These are phyloP conservation scores for Camelina sativa DNA, from an alignment of 345 rosid genomes.

Conservation along the genomic window DNA sequence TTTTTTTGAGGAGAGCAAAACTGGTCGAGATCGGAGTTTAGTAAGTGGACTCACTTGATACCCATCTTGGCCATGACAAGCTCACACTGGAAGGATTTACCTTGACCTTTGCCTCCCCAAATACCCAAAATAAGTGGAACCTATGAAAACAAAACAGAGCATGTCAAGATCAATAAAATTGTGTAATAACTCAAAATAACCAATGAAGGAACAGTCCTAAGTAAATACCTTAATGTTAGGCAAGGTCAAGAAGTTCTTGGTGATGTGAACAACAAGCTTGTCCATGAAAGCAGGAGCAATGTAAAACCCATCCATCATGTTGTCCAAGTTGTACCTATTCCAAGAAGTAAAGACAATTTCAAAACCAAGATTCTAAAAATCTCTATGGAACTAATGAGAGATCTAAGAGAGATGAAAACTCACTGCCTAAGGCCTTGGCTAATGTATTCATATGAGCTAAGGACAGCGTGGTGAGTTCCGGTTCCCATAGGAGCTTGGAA, in stretches of 20 bases:
- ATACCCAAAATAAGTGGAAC: conserved; percentile 95
- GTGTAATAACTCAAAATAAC: conserved; percentile 16
- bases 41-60: conserved; percentile 66
- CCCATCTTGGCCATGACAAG: conserved; percentile 99
- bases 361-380: not conserved
- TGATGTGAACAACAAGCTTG: conserved; percentile 92
- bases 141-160: conserved; percentile 39
- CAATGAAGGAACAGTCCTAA: not conserved
- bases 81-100: conserved; percentile 98
- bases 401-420: conserved; percentile 36
- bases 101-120: conserved; percentile 99
- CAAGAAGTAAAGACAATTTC: not conserved
- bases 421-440: conserved; percentile 80
- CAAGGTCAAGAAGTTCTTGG: conserved; percentile 91
- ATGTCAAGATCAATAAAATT: conserved; percentile 13
- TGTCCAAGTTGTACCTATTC: conserved; percentile 75
- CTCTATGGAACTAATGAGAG: not conserved
- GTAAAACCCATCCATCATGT: conserved; percentile 80
- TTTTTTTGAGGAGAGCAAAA: not conserved
- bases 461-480: conserved; percentile 85
- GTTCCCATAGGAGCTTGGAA: conserved; percentile 83
- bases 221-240: conserved; percentile 87
- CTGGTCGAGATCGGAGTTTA: not conserved
- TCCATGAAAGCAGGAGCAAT: conserved; percentile 99
- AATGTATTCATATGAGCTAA: conserved; percentile 84